Percentiles rank a stretch among this genome's conserved stretches.
Conservation (phyloP, 176 grass and related monocot genomes). For the Miscanthus lutarioriparius region DNA sequence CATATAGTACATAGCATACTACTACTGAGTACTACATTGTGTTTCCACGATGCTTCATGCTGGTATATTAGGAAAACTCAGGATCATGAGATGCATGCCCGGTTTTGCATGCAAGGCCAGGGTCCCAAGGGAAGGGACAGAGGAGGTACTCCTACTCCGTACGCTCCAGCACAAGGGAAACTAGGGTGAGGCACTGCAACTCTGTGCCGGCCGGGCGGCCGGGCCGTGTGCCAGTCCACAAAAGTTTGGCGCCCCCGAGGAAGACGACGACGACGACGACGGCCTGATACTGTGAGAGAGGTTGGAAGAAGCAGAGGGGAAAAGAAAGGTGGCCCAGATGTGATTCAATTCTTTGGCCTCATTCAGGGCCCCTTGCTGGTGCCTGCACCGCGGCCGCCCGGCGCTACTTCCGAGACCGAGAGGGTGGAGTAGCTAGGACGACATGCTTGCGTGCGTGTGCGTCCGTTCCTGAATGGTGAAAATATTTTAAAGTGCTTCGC, state of each 20-base stretch:
- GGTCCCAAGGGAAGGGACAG: not conserved
- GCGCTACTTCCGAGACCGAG: slow-evolving; percentile 26
- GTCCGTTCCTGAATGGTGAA: not conserved
- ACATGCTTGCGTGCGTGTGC: not conserved
- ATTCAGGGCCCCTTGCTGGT: slow-evolving; percentile 4
- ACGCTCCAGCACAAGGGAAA: slow-evolving; percentile 33
- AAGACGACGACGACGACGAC: not conserved
- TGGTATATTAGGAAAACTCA: not conserved
- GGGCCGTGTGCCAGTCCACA: not conserved
- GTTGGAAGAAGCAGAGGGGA: slow-evolving; percentile 40
- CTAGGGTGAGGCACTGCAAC: slow-evolving; percentile 10
- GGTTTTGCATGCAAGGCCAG: not conserved
- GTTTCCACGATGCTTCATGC: not conserved
- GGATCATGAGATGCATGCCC: slow-evolving; percentile 14
- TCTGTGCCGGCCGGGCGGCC: not conserved
- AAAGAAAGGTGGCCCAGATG: not conserved
- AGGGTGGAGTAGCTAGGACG: too few species aligned
- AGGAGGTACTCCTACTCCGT: too few species aligned
- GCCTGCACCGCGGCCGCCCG: not conserved
- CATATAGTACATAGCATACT: too few species aligned
- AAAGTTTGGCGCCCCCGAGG: slow-evolving; percentile 44
- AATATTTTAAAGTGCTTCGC: slow-evolving; percentile 30
- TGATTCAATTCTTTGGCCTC: too few species aligned
- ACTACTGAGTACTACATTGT: too few species aligned
- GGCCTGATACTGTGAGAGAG: slow-evolving; percentile 16